Percentiles rank a stretch among this genome's conserved stretches.
Evolutionary conservation across 495 filamentous ascomycete genomes (phyloP).

Genomic region (Chaetomidium leptoderma): DNA sequence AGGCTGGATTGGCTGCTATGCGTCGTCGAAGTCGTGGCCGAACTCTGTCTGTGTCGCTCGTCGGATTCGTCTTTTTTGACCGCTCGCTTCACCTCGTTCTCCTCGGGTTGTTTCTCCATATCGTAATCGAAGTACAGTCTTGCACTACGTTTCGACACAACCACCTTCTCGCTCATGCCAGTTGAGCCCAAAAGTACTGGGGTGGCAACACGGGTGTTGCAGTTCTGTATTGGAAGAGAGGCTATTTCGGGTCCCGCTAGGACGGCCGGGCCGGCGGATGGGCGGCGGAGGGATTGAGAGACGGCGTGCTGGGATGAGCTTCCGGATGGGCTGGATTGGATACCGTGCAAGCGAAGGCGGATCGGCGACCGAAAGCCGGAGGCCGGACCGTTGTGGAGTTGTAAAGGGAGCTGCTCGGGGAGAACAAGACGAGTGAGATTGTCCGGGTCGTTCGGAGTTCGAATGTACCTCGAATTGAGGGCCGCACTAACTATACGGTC

Average conservation of each 20-base stretch:
- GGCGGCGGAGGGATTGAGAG: background rate
- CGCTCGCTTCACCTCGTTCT: slow-evolving; percentile 5
- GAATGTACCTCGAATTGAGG: slow-evolving; percentile 18
- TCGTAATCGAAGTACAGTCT: slow-evolving; percentile 25
- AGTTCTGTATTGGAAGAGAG: background rate
- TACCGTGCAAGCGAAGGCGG: background rate
- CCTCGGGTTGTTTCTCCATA: slow-evolving; percentile 13
- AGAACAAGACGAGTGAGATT: background rate
- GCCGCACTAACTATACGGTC: slow-evolving; percentile 4
- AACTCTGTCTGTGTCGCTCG: slow-evolving; percentile 11
- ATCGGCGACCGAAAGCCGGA: background rate
- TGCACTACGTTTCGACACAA: slow-evolving; percentile 29
- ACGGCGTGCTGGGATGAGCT: background rate
- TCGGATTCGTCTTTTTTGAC: slow-evolving; percentile 13
- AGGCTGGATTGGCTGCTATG: slow-evolving; percentile 21
- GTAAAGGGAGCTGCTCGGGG: too few species aligned
- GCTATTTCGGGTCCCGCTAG: slow-evolving; percentile 2
- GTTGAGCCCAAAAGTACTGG: background rate
- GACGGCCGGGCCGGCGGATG: background rate
- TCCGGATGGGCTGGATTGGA: slow-evolving; percentile 4
- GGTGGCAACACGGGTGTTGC: background rate
- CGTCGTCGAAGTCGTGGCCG: slow-evolving; percentile 15
- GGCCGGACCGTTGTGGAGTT: background rate
- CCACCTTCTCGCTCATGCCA: slow-evolving; percentile 23
- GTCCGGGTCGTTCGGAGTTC: background rate